Percentiles rank a stretch among this genome's conserved stretches.
Evolutionary conservation across 1,284 basidiomycete species (phyloP).

Genomic region (Mycena sp.): DNA sequence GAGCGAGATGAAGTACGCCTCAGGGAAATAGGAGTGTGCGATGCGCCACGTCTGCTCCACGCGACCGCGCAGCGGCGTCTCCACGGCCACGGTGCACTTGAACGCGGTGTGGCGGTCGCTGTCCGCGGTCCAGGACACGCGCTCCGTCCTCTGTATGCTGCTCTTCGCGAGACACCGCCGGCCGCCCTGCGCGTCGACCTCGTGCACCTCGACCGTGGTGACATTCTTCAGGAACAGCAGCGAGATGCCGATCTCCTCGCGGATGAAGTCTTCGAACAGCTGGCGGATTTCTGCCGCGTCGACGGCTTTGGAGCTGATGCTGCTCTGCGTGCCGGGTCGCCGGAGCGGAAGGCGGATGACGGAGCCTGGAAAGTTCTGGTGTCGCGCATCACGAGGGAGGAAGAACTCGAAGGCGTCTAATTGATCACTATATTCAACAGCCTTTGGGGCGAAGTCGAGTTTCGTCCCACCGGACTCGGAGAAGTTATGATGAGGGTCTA

Average conservation of each 20-base stretch:
- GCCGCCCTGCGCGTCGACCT: slow-evolving; percentile 42
- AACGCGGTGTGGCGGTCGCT: slow-evolving; percentile 28
- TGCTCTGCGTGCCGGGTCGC: slow-evolving; percentile 33
- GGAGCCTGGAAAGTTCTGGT: slow-evolving; percentile 45
- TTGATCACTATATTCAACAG: slow-evolving; percentile 41
- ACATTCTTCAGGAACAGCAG: slow-evolving; percentile 57
- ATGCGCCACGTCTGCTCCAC: slow-evolving; percentile 40
- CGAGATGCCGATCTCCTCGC: slow-evolving; percentile 51
- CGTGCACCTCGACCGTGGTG: slow-evolving; percentile 47
- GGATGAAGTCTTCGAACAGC: slow-evolving; percentile 51
- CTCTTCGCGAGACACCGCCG: slow-evolving; percentile 26
- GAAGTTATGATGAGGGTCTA: slow-evolving; percentile 53
- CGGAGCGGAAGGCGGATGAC: slow-evolving; percentile 59
- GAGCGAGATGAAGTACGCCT: slow-evolving; percentile 32
- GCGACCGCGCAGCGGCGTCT: slow-evolving; percentile 1
- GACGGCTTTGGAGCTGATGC: slow-evolving; percentile 48
- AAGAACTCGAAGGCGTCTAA: slow-evolving; percentile 46
- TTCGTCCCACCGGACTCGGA: slow-evolving; percentile 42
- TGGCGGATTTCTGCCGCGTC: slow-evolving; percentile 42
- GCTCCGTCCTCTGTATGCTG: slow-evolving; percentile 16
- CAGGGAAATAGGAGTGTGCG: slow-evolving; percentile 37
- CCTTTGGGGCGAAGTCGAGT: slow-evolving; percentile 38
- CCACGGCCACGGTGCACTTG: slow-evolving; percentile 19
- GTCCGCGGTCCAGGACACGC: slow-evolving; percentile 29
- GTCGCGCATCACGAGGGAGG: slow-evolving; percentile 13